Conservation (phyloP, 495 filamentous ascomycete species). For the Aspergillus sclerotioniger region DNA sequence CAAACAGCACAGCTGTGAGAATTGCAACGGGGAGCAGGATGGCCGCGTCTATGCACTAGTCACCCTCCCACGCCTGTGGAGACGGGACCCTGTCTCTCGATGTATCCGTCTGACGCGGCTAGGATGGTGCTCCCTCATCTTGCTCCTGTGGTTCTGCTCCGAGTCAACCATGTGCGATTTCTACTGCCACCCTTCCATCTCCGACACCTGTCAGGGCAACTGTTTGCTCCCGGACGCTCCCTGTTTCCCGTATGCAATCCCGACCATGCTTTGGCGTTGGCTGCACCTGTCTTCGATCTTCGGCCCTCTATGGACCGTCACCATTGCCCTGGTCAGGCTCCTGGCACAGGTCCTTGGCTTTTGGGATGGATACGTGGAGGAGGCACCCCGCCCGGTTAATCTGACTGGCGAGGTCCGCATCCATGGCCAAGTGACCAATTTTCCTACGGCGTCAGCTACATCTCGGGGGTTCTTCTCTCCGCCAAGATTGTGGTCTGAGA, state of each 20-base stretch:
- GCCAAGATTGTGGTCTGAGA: slow-evolving; percentile 12
- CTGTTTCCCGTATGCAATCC: slow-evolving; percentile 43
- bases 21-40: slow-evolving; percentile 26
- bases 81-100: slow-evolving; percentile 36
- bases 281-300: slow-evolving; percentile 35
- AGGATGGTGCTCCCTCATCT: slow-evolving; percentile 48
- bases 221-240: slow-evolving; percentile 48
- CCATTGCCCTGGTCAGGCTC: slow-evolving; percentile 32
- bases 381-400: slow-evolving; percentile 24
- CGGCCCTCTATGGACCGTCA: slow-evolving; percentile 32
- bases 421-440: slow-evolving; percentile 25
- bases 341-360: slow-evolving; percentile 37
- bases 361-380: slow-evolving; percentile 47
- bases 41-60: slow-evolving; percentile 42
- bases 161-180: slow-evolving; percentile 60
- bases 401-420: slow-evolving; percentile 36
- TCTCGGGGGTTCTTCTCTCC: slow-evolving; percentile 20
- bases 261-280: slow-evolving; percentile 49
- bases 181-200: slow-evolving; percentile 58
- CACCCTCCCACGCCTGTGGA: slow-evolving; percentile 60
- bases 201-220: slow-evolving; percentile 45
- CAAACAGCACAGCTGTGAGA: slow-evolving; percentile 24
- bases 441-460: slow-evolving; percentile 15
- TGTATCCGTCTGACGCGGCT: slow-evolving; percentile 54
- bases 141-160: slow-evolving; percentile 53